phyloP scores from a whole-genome alignment of 2,329 filamentous ascomycete genomes.

The Trichoderma citrinoviride region DNA sequence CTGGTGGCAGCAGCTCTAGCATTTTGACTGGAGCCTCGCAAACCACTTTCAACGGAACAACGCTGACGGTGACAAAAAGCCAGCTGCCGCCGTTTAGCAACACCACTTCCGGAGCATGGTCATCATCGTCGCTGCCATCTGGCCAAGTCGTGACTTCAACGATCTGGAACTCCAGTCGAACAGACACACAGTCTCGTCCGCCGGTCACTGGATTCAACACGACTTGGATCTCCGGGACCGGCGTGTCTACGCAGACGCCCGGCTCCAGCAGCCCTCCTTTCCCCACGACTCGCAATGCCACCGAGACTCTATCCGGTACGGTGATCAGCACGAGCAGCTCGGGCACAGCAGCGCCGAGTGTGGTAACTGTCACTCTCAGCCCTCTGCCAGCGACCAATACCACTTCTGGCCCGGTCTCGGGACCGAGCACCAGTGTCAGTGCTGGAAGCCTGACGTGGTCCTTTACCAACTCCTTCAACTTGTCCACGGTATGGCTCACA shows the following conservation, averaged over 20 bases:
- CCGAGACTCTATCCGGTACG: conserved; percentile 11
- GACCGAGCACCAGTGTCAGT: neutral
- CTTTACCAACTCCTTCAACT: conserved; percentile 14
- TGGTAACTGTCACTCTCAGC: conserved; percentile 17
- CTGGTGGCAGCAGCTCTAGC: conserved; percentile 4
- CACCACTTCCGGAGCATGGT: conserved; percentile 15
- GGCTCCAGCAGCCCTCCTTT: conserved; percentile 6
- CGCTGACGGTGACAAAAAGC: conserved; percentile 2
- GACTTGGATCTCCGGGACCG: conserved; percentile 9
- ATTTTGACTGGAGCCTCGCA: neutral
- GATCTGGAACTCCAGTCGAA: neutral
- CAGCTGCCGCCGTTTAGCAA: conserved; percentile 25
- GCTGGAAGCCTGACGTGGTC: conserved; percentile 17
- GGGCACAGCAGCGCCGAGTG: neutral
- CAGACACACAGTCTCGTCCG: neutral
- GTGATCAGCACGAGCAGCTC: neutral
- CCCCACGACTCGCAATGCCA: conserved; percentile 15
- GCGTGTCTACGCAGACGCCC: neutral
- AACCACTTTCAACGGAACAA: neutral
- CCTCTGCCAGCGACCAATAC: conserved; percentile 17
- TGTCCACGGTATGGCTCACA: conserved; percentile 14
- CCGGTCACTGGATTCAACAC: conserved; percentile 2
- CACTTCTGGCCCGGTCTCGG: neutral
- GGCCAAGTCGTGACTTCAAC: conserved; percentile 11
- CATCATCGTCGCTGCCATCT: neutral